A percentile compares a stretch with the other conserved stretches of the same genome.
These are phyloP conservation scores for Licmophora abbreviata DNA, from an alignment of 108 stramenopile genomes.

Conservation along the genomic window DNA sequence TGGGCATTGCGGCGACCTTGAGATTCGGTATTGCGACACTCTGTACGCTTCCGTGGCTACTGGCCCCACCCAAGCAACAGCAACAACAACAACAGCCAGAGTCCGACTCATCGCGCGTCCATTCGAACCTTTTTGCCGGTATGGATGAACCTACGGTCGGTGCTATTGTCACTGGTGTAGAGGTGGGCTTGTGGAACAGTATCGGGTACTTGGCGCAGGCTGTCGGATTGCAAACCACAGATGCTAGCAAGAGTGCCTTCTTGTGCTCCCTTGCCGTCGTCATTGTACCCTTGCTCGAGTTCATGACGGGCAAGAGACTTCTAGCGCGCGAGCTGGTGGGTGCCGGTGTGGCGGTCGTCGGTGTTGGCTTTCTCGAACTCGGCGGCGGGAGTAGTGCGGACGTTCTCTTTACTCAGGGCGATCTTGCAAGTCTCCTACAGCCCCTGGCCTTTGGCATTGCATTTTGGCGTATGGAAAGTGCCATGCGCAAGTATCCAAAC, in stretches of 20 bases:
- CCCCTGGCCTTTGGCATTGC: slow-evolving; percentile 84
- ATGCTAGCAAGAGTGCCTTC: slow-evolving; percentile 83
- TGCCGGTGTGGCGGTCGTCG: slow-evolving; percentile 64
- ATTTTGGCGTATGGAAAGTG: slow-evolving; percentile 65
- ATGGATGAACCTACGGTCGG: not conserved
- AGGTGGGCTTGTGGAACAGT: slow-evolving; percentile 77
- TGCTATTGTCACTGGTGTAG: slow-evolving; percentile 63
- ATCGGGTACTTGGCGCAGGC: slow-evolving; percentile 89
- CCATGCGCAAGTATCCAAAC: slow-evolving; percentile 53
- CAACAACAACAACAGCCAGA: no score
- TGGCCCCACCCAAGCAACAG: slow-evolving; percentile 15
- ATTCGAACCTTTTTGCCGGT: not conserved
- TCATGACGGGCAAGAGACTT: slow-evolving; percentile 41
- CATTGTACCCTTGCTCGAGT: slow-evolving; percentile 83
- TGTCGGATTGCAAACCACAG: slow-evolving; percentile 69
- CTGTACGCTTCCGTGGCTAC: slow-evolving; percentile 56
- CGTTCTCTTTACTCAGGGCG: slow-evolving; percentile 25
- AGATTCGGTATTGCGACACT: slow-evolving; percentile 69
- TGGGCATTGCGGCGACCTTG: slow-evolving; percentile 47
- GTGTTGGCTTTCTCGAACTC: slow-evolving; percentile 77
- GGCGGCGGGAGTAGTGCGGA: slow-evolving; percentile 20
- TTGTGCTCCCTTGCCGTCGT: slow-evolving; percentile 89
- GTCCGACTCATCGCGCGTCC: no score
- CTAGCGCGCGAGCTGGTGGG: slow-evolving; percentile 40
- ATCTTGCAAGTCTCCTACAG: slow-evolving; percentile 58